These are phyloP conservation scores for Candida pseudoviswanathii DNA, from an alignment of 1,139 yeast genomes.

Conservation along the genomic window DNA sequence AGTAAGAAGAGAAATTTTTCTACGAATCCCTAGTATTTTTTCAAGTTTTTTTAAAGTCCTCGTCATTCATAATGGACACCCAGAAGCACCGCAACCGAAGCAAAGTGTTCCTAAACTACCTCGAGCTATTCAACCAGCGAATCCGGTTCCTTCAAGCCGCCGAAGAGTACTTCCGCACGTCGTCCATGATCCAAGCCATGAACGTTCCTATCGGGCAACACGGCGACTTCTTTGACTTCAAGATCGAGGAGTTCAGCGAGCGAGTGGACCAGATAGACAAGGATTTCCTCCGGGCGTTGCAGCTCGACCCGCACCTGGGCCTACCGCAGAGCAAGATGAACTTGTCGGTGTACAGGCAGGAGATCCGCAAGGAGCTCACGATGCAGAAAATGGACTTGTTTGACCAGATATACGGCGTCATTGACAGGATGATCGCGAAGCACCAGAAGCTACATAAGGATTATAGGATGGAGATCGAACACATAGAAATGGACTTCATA, in stretches of 20 bases:
- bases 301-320: not conserved
- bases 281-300: not conserved
- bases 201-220: not conserved
- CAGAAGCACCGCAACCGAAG: not conserved
- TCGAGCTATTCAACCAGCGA: not conserved
- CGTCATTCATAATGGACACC: not conserved
- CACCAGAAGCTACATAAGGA: not conserved
- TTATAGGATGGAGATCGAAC: not conserved
- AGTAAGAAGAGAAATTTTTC: too few species aligned
- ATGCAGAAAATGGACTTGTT: not conserved
- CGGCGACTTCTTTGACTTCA: not conserved
- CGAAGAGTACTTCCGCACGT: conserved; percentile 2
- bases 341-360: not conserved
- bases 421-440: not conserved
- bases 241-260: conserved; percentile 3
- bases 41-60: too few species aligned
- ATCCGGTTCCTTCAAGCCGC: not conserved
- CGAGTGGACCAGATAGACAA: not conserved
- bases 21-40: too few species aligned
- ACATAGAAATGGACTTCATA: not conserved
- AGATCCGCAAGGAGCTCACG: not conserved
- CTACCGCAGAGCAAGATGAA: not conserved
- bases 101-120: not conserved
- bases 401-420: not conserved
- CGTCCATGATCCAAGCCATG: conserved; percentile 3